These are phyloP conservation scores for Fusarium paranaense DNA, from an alignment of 2,329 filamentous ascomycete genomes.

Conservation along the genomic window DNA sequence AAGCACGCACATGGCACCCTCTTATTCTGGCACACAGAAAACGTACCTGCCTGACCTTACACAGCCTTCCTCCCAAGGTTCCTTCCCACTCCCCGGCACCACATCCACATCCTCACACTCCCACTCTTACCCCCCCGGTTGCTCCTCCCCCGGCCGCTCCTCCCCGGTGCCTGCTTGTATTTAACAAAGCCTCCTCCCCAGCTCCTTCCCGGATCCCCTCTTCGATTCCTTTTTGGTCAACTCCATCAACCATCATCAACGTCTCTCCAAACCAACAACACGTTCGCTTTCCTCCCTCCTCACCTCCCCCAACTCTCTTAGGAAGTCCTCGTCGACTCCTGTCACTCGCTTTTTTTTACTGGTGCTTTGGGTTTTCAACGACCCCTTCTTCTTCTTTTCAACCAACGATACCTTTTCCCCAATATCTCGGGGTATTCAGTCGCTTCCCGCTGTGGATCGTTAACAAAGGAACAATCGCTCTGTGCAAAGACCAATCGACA, in stretches of 20 bases:
- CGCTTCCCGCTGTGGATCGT: constrained; percentile 31
- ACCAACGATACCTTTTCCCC: constrained; percentile 49
- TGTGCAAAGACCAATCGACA: constrained; percentile 31
- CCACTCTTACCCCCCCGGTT: constrained; percentile 29
- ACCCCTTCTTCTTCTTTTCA: constrained; percentile 20
- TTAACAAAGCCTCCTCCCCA: constrained; percentile 47
- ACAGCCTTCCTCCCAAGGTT: constrained; percentile 35
- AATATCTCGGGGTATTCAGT: constrained; percentile 41
- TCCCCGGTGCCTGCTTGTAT: constrained; percentile 44
- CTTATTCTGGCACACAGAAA: constrained; percentile 24
- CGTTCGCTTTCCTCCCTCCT: constrained; percentile 63
- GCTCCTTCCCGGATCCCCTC: constrained; percentile 42
- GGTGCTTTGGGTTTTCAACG: constrained; percentile 54
- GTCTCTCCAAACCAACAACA: constrained; percentile 47
- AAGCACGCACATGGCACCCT: constrained; percentile 23
- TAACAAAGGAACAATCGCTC: constrained; percentile 30
- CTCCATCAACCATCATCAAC: constrained; percentile 42
- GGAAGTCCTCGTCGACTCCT: constrained; percentile 81
- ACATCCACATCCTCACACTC: constrained; percentile 29
- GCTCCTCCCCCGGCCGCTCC: constrained; percentile 32
- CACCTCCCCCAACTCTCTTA: constrained; percentile 54
- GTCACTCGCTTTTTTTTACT: constrained; percentile 79
- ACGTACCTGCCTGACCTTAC: constrained; percentile 32
- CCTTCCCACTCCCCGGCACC: constrained; percentile 34
- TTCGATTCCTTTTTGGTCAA: constrained; percentile 43